Conservation (phyloP, 1,139 yeast genomes). For the Geotrichum histeridarum region DNA sequence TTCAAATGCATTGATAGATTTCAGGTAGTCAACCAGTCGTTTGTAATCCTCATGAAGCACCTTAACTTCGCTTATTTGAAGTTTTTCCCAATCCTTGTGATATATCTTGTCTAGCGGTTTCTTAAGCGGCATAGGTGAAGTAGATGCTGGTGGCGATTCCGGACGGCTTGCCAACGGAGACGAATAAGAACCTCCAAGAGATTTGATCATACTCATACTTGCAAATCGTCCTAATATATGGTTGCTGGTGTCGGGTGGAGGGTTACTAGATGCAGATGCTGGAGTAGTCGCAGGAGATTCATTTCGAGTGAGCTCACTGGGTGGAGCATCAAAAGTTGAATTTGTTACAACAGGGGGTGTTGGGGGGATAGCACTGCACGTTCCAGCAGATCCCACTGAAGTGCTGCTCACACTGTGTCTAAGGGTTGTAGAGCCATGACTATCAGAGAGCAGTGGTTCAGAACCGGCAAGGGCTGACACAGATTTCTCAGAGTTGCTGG, state of each 20-base stretch:
- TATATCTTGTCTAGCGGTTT: conserved; percentile 29
- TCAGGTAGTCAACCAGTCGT: conserved; percentile 32
- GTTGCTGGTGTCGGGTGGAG: neutral
- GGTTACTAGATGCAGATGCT: neutral
- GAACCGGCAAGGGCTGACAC: neutral
- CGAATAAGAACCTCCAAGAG: conserved; percentile 2
- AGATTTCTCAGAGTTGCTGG: conserved; percentile 18
- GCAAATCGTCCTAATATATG: conserved; percentile 12
- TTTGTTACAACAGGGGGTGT: conserved; percentile 6
- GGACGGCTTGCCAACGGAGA: neutral
- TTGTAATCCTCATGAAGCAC: conserved; percentile 38
- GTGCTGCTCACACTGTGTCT: neutral
- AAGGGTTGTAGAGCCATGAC: neutral
- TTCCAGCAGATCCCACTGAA: conserved; percentile 3
- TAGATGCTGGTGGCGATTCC: conserved; percentile 1
- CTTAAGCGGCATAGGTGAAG: neutral
- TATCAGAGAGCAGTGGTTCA: conserved; percentile 8
- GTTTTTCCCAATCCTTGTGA: conserved; percentile 22
- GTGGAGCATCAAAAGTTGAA: neutral
- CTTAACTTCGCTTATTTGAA: conserved; percentile 36
- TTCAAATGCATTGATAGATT: conserved; percentile 32
- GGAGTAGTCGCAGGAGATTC: neutral
- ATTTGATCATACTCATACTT: conserved; percentile 10
- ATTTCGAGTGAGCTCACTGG: neutral
- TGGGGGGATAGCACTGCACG: conserved; percentile 14